Conservation (phyloP, 2,329 filamentous ascomycete genomes). For the Teratosphaeria epicoccoides region DNA sequence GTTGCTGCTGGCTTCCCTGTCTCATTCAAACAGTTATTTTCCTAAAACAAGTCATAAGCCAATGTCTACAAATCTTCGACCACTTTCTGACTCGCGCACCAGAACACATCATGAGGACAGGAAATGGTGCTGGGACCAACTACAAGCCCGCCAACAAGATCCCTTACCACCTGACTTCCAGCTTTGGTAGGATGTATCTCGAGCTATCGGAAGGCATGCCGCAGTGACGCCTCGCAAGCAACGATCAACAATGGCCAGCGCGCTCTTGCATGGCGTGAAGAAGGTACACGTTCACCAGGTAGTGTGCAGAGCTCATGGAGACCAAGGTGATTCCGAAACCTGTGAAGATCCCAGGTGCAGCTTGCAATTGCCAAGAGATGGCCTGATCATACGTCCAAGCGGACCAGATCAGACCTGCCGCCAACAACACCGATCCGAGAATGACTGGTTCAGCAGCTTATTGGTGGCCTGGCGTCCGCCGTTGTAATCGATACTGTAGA, state of each 20-base stretch:
- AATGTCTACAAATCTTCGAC: neutral
- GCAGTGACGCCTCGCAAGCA: constrained; percentile 27
- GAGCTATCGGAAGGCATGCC: constrained; percentile 24
- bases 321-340: constrained; percentile 35
- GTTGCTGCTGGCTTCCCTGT: no score
- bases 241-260: constrained; percentile 26
- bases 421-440: constrained; percentile 38
- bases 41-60: no score
- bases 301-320: constrained; percentile 33
- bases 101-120: neutral
- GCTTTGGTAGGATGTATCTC: neutral
- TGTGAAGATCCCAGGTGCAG: constrained; percentile 32
- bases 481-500: neutral
- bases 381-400: constrained; percentile 40
- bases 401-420: constrained; percentile 43
- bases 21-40: no score
- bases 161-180: neutral
- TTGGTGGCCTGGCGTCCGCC: neutral
- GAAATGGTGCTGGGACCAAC: neutral
- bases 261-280: constrained; percentile 26
- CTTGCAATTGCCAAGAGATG: constrained; percentile 32
- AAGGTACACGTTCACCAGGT: constrained; percentile 37
- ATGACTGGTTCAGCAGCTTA: constrained; percentile 32
- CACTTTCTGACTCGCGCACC: neutral
- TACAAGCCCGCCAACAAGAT: neutral